These are phyloP conservation scores for Boletus edulis DNA, from an alignment of 768 basidiomycete species.

Conservation along the genomic window DNA sequence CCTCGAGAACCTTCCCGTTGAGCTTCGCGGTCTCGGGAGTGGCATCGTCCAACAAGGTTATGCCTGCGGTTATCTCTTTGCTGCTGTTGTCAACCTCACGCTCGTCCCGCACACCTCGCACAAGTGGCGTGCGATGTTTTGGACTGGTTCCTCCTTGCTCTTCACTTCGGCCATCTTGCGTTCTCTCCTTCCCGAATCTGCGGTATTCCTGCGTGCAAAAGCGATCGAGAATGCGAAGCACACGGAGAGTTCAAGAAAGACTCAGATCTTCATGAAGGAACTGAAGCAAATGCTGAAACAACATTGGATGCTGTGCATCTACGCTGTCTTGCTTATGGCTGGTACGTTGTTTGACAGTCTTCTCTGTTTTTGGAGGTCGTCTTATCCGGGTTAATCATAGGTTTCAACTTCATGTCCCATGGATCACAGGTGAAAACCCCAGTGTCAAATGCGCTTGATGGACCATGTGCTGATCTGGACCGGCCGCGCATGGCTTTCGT, in stretches of 20 bases:
- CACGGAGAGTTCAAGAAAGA: constrained; percentile 46
- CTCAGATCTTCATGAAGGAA: constrained; percentile 69
- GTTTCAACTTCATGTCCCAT: constrained; percentile 78
- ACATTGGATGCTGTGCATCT: constrained; percentile 83
- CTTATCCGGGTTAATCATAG: constrained; percentile 26
- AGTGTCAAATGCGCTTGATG: background rate
- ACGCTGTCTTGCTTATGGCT: constrained; percentile 81
- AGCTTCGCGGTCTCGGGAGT: constrained; percentile 80
- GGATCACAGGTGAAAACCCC: constrained; percentile 53
- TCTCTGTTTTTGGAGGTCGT: background rate
- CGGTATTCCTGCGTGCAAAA: constrained; percentile 67
- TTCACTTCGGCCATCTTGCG: constrained; percentile 68
- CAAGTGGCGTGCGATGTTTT: constrained; percentile 81
- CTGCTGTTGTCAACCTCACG: constrained; percentile 77
- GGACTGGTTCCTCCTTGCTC: constrained; percentile 70
- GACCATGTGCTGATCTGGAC: background rate
- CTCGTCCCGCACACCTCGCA: constrained; percentile 39
- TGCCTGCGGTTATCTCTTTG: constrained; percentile 81
- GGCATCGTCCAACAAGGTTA: constrained; percentile 95
- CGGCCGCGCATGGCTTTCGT: background rate
- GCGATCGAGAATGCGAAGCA: constrained; percentile 45
- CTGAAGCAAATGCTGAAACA: constrained; percentile 71
- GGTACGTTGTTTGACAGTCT: constrained; percentile 24
- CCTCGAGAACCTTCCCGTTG: constrained; percentile 89
- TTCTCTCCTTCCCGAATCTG: constrained; percentile 72